Conservation (phyloP, 495 filamentous ascomycete species). For the Xylaria sp. region DNA sequence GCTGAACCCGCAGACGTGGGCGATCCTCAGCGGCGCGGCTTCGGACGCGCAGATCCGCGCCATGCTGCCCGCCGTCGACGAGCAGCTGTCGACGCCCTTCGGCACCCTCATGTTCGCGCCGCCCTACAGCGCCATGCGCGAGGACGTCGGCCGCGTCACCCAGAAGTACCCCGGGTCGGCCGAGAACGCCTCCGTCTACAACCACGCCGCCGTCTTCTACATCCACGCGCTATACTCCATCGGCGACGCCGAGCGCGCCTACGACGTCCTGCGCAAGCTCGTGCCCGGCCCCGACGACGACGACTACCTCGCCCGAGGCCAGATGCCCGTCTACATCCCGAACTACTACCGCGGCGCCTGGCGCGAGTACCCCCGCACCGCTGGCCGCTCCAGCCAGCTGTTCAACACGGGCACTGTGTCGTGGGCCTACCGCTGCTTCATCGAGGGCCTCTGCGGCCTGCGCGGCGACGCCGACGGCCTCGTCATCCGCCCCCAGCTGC, state of each 20-base stretch:
- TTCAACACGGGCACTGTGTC: slow-evolving; percentile 65
- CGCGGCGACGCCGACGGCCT: slow-evolving; percentile 56
- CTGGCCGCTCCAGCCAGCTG: slow-evolving; percentile 60
- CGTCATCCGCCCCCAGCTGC: slow-evolving; percentile 55
- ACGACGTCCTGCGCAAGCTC: slow-evolving; percentile 56
- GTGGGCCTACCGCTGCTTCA: slow-evolving; percentile 62
- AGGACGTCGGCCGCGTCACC: slow-evolving; percentile 65
- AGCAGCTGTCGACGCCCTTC: slow-evolving; percentile 59
- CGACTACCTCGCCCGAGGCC: slow-evolving; percentile 61
- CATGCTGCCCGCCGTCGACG: slow-evolving; percentile 58
- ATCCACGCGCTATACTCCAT: slow-evolving; percentile 58
- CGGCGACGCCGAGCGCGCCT: slow-evolving; percentile 57
- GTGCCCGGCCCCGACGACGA: slow-evolving; percentile 58
- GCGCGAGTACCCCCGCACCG: slow-evolving; percentile 57
- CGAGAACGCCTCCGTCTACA: slow-evolving; percentile 64
- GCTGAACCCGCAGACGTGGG: slow-evolving; percentile 63
- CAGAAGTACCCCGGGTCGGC: slow-evolving; percentile 64
- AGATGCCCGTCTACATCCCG: slow-evolving; percentile 62
- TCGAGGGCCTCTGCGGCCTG: slow-evolving; percentile 61
- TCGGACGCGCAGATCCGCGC: slow-evolving; percentile 47
- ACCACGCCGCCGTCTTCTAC: slow-evolving; percentile 63
- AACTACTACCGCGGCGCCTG: slow-evolving; percentile 65
- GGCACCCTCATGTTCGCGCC: slow-evolving; percentile 62
- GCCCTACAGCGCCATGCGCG: slow-evolving; percentile 60
- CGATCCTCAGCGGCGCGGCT: slow-evolving; percentile 61